Evolutionary conservation across 306 rosid species (phyloP).

Genomic region (Citrullus colocynthis): DNA sequence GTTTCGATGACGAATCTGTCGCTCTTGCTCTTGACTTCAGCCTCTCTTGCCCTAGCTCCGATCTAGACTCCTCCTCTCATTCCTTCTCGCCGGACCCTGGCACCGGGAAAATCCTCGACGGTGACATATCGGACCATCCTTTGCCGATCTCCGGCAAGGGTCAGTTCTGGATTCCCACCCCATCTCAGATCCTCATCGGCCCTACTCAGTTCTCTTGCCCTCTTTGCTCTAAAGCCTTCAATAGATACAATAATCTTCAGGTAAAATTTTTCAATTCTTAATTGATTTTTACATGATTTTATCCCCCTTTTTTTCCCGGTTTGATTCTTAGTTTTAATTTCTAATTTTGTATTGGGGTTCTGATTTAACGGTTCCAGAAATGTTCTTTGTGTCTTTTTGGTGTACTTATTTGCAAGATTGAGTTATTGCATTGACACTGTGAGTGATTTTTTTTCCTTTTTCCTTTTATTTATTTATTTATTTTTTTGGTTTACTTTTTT

Average conservation of each 20-base stretch:
- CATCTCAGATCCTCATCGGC: slow-evolving; percentile 78
- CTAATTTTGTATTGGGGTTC: slow-evolving; percentile 9
- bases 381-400: slow-evolving; percentile 13
- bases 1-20: slow-evolving; percentile 7
- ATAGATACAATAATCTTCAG: slow-evolving; percentile 90
- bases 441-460: background rate
- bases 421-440: background rate
- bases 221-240: slow-evolving; percentile 69
- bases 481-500: background rate
- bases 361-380: slow-evolving; percentile 18
- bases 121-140: slow-evolving; percentile 20
- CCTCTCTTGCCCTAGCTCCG: slow-evolving; percentile 36
- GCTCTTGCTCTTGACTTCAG: slow-evolving; percentile 52
- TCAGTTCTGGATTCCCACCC: slow-evolving; percentile 80
- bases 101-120: background rate
- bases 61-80: slow-evolving; percentile 1
- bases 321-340: background rate
- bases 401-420: slow-evolving; percentile 19
- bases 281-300: background rate
- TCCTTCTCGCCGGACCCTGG: slow-evolving; percentile 11
- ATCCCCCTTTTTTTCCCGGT: background rate
- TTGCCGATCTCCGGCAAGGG: slow-evolving; percentile 32
- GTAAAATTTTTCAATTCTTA: slow-evolving; percentile 12
- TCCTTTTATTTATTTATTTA: background rate
- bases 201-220: slow-evolving; percentile 76